Conservation (phyloP, 2,329 filamentous ascomycete species). For the Teratosphaeria zuluensis region DNA sequence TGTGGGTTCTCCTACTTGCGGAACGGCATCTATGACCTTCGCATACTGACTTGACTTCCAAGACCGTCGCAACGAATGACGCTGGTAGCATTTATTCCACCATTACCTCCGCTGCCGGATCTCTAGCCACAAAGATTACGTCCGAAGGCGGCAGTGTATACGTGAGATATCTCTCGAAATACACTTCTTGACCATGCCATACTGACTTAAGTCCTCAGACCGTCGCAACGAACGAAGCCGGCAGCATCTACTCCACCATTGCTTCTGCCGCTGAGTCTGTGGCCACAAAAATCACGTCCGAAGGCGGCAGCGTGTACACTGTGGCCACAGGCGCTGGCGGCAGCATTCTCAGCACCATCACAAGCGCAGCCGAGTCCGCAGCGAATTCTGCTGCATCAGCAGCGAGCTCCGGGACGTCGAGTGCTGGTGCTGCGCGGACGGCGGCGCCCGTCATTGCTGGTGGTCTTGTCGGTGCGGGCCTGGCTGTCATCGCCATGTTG, state of each 20-base stretch:
- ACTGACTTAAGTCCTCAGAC: neutral
- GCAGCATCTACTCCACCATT: slow-evolving; percentile 11
- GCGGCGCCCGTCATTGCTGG: slow-evolving; percentile 20
- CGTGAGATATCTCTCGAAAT: neutral
- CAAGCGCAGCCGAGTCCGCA: neutral
- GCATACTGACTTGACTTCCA: neutral
- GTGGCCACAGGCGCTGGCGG: slow-evolving; percentile 8
- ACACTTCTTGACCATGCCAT: slow-evolving; percentile 1
- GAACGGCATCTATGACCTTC: slow-evolving; percentile 3
- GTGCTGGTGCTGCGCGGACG: slow-evolving; percentile 12
- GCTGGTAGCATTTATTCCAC: slow-evolving; percentile 10
- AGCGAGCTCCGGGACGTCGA: slow-evolving; percentile 1
- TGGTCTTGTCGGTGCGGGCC: slow-evolving; percentile 22
- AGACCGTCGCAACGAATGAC: slow-evolving; percentile 4
- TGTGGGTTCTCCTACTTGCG: neutral
- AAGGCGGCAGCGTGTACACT: slow-evolving; percentile 6
- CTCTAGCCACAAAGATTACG: slow-evolving; percentile 1
- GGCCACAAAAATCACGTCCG: slow-evolving; percentile 4
- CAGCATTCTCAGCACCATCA: slow-evolving; percentile 6
- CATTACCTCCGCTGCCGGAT: slow-evolving; percentile 8
- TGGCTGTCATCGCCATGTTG: slow-evolving; percentile 22
- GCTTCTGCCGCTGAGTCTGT: slow-evolving; percentile 6
- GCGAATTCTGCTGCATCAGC: neutral
- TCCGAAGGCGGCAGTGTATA: slow-evolving; percentile 5
- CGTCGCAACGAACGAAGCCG: slow-evolving; percentile 4